A percentile compares a stretch with the other conserved stretches of the same genome.
Evolutionary conservation across 208 protist genomes (phyloP).

Genomic region (Leishmania turanica): DNA sequence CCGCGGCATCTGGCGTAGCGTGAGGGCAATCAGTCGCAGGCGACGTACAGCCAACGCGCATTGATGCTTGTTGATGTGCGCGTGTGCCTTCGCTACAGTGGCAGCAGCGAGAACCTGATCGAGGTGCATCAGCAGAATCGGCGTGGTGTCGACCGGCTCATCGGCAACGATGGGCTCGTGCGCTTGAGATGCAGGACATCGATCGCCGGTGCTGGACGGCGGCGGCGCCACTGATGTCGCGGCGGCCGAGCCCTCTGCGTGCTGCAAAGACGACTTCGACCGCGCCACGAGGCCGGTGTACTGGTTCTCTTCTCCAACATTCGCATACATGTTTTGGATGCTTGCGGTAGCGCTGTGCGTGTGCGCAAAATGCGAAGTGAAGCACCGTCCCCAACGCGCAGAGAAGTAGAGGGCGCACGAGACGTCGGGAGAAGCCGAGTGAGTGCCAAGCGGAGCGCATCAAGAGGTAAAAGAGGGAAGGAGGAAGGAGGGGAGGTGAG

Average conservation of each 20-base stretch:
- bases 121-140: slow-evolving; percentile 10
- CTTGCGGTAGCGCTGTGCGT: neutral
- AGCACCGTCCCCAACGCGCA: neutral
- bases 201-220: too few species aligned
- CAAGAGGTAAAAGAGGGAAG: neutral
- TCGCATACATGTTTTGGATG: slow-evolving; percentile 1
- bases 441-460: neutral
- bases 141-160: slow-evolving; percentile 18
- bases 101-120: slow-evolving; percentile 5
- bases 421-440: neutral
- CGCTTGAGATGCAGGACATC: neutral
- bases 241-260: neutral
- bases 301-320: slow-evolving; percentile 9
- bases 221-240: neutral
- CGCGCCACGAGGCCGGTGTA: slow-evolving; percentile 21
- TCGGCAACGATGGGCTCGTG: slow-evolving; percentile 7
- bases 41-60: slow-evolving; percentile 22
- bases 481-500: neutral
- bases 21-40: slow-evolving; percentile 19
- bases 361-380: neutral
- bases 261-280: neutral
- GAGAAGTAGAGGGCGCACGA: neutral
- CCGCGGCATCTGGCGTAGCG: slow-evolving; percentile 21
- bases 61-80: slow-evolving; percentile 29
- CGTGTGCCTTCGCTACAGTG: neutral